phyloP scores from a whole-genome alignment of 495 filamentous ascomycete genomes.

The Neurospora intermedia region DNA sequence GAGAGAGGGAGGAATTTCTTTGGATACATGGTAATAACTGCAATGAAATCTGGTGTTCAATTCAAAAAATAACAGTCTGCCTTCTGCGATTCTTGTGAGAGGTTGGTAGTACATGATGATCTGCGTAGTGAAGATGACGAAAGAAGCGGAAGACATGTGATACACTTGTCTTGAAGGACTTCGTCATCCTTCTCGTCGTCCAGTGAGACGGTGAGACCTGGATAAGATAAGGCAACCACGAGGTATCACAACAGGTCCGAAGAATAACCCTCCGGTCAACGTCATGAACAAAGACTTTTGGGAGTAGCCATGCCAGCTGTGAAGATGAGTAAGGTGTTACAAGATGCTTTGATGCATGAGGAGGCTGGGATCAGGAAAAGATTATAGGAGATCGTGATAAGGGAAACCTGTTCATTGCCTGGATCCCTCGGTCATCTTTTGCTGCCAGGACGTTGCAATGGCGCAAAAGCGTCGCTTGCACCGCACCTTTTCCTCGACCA shows the following conservation, averaged over 20 bases:
- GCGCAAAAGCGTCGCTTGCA: not conserved
- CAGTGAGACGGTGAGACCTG: not conserved
- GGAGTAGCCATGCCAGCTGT: not conserved
- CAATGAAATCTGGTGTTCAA: not conserved
- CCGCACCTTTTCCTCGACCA: not conserved
- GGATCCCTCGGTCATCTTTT: not conserved
- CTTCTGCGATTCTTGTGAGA: not conserved
- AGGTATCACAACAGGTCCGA: not conserved
- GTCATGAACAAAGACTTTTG: not conserved
- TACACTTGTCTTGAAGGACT: not conserved
- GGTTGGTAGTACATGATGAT: not conserved
- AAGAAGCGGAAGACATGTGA: not conserved
- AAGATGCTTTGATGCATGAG: not conserved
- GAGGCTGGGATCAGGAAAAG: not conserved
- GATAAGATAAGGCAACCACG: not conserved
- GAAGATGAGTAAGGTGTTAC: not conserved
- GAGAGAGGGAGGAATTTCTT: not conserved
- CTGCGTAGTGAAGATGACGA: not conserved
- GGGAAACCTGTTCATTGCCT: not conserved
- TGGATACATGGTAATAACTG: not conserved
- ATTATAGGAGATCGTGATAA: not conserved
- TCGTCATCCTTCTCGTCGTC: not conserved
- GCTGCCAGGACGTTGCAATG: not conserved
- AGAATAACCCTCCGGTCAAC: not conserved
- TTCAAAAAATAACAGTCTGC: not conserved